Conservation (phyloP, 1,139 yeast genomes). For the Yamadazyma kanchanaburiensis region DNA sequence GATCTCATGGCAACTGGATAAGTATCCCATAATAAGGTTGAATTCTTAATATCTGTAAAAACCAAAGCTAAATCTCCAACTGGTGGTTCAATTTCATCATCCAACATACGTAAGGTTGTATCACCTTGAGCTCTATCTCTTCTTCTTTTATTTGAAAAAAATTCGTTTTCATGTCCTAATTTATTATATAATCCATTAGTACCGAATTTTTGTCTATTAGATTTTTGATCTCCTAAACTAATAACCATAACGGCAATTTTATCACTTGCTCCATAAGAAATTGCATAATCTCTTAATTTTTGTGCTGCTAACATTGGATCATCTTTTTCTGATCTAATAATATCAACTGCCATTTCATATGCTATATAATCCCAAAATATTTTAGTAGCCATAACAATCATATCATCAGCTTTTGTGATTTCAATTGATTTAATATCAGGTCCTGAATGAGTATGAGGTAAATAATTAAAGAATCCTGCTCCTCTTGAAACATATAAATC, state of each 20-base stretch:
- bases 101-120: constrained; percentile 74
- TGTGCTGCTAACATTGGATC: constrained; percentile 94
- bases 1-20: constrained; percentile 94
- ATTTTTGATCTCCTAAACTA: constrained; percentile 49
- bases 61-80: constrained; percentile 92
- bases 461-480: constrained; percentile 80
- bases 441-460: constrained; percentile 88
- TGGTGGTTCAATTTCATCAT: constrained; percentile 94
- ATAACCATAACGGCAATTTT: constrained; percentile 84
- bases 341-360: constrained; percentile 85
- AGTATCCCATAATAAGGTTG: constrained; percentile 90
- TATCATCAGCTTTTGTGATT: constrained; percentile 71
- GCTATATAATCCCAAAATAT: constrained; percentile 84
- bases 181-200: constrained; percentile 34
- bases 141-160: constrained; percentile 47
- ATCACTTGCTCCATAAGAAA: constrained; percentile 84
- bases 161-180: constrained; percentile 40
- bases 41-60: constrained; percentile 94
- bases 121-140: constrained; percentile 64
- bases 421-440: constrained; percentile 70
- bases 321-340: constrained; percentile 75
- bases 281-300: constrained; percentile 88
- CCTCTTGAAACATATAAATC: constrained; percentile 83
- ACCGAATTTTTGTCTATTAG: constrained; percentile 24
- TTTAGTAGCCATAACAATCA: constrained; percentile 81